phyloP scores from a whole-genome alignment of 108 stramenopile species.

The Cyclostephanos invisitatus region DNA sequence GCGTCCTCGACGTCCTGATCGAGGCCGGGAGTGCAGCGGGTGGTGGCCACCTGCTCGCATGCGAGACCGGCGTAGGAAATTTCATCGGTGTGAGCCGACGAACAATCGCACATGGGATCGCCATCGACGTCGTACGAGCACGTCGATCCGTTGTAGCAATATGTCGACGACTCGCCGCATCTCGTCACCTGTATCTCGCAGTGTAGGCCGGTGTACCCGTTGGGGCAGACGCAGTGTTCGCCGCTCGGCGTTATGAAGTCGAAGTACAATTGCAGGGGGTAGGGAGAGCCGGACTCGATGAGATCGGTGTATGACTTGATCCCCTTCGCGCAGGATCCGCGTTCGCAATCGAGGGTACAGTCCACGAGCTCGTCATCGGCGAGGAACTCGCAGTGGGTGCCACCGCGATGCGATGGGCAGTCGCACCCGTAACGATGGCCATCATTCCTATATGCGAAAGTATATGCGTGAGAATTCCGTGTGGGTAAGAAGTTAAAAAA shows the following conservation, averaged over 20 bases:
- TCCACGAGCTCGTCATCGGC: conserved; percentile 18
- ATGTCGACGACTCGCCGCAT: conserved; percentile 19
- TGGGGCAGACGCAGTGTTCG: conserved; percentile 47
- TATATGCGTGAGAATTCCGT: too few relatives aligned
- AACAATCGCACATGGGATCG: conserved; percentile 37
- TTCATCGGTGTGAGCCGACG: conserved; percentile 29
- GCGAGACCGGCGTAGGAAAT: conserved; percentile 29
- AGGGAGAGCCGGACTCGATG: conserved; percentile 26
- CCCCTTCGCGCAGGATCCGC: conserved; percentile 39
- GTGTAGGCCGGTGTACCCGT: conserved; percentile 36
- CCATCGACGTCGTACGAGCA: conserved; percentile 37
- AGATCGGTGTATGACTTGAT: conserved; percentile 38
- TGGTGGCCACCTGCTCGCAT: conserved; percentile 39
- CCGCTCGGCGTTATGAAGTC: conserved; percentile 36
- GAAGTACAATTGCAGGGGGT: conserved; percentile 19
- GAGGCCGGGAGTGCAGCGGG: conserved; percentile 23
- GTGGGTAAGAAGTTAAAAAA: too few relatives aligned
- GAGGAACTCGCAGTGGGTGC: conserved; percentile 42
- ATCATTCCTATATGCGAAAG: too few relatives aligned
- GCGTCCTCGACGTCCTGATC: conserved; percentile 45
- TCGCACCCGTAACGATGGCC: conserved; percentile 22
- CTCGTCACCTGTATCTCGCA: conserved; percentile 42
- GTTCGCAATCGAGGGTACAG: conserved; percentile 30
- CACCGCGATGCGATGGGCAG: conserved; percentile 23
- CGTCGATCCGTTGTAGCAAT: conserved; percentile 47